Conservation (phyloP, 345 rosid species). For the Heritiera fomes region DNA sequence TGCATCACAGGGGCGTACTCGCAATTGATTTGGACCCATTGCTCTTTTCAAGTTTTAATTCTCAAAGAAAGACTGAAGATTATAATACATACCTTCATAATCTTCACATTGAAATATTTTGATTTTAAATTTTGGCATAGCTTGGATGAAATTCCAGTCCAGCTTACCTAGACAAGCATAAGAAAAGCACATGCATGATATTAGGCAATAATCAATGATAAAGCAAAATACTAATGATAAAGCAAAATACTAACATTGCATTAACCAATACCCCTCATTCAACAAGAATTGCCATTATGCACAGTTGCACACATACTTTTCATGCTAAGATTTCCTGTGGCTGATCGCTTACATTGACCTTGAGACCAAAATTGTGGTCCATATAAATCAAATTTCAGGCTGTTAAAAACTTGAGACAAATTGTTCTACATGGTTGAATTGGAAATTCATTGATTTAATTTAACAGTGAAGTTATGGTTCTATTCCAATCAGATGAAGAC, state of each 20-base stretch:
- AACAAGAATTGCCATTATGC: neutral
- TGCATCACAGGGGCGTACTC: neutral
- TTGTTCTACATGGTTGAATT: neutral
- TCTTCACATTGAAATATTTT: neutral
- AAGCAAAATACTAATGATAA: neutral
- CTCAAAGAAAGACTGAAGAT: neutral
- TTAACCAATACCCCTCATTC: neutral
- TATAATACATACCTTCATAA: neutral
- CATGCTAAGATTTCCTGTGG: neutral
- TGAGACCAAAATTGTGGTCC: neutral
- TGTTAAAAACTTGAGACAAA: neutral
- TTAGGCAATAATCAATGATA: neutral
- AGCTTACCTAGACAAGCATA: neutral
- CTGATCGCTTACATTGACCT: neutral
- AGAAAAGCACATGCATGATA: neutral
- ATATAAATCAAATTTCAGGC: neutral
- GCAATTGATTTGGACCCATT: neutral
- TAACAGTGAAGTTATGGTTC: neutral
- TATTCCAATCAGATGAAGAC: neutral
- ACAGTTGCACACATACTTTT: neutral
- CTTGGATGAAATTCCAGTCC: neutral
- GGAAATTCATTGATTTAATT: neutral
- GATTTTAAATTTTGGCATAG: neutral
- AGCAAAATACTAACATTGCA: neutral
- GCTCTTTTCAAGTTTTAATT: neutral